A percentile compares a stretch with the other conserved stretches of the same genome.
These are phyloP conservation scores for Fusarium pininemorale DNA, from an alignment of 2,329 filamentous ascomycete genomes.

Conservation along the genomic window DNA sequence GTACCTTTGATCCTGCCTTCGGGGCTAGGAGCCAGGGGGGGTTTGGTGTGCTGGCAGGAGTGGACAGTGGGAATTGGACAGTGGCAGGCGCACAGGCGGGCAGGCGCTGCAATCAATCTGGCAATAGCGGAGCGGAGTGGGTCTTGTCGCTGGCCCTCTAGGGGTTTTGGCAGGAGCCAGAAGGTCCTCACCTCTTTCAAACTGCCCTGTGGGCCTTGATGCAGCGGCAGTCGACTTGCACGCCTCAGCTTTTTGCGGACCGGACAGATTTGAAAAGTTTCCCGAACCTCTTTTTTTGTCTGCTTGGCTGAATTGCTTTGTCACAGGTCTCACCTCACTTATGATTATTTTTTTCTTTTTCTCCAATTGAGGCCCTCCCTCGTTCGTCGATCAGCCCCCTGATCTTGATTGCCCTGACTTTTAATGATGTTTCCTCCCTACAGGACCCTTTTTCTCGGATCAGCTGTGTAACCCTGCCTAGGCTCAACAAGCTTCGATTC, in stretches of 20 bases:
- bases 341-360: background rate
- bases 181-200: conserved; percentile 3
- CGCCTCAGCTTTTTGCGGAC: background rate
- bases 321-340: conserved; percentile 21
- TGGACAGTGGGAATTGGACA: background rate
- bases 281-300: conserved; percentile 13
- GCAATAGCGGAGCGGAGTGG: conserved; percentile 36
- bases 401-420: background rate
- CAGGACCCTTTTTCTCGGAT: conserved; percentile 17
- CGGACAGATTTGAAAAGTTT: background rate
- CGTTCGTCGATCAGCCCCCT: conserved; percentile 2
- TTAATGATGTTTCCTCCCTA: conserved; percentile 5
- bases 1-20: conserved; percentile 24
- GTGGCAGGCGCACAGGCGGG: background rate
- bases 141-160: conserved; percentile 15
- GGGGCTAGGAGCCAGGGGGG: conserved; percentile 2
- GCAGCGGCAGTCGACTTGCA: conserved; percentile 9
- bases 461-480: conserved; percentile 18
- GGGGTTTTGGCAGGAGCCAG: conserved; percentile 3
- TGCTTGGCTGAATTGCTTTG: conserved; percentile 6
- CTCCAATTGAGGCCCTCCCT: conserved; percentile 2
- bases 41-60: conserved; percentile 32
- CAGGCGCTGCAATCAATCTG: conserved; percentile 28
- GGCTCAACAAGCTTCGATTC: conserved; percentile 19
- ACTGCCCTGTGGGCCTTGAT: conserved; percentile 1